Conservation (phyloP, 176 grass and related monocot genomes). For the Oryza brachyantha region DNA sequence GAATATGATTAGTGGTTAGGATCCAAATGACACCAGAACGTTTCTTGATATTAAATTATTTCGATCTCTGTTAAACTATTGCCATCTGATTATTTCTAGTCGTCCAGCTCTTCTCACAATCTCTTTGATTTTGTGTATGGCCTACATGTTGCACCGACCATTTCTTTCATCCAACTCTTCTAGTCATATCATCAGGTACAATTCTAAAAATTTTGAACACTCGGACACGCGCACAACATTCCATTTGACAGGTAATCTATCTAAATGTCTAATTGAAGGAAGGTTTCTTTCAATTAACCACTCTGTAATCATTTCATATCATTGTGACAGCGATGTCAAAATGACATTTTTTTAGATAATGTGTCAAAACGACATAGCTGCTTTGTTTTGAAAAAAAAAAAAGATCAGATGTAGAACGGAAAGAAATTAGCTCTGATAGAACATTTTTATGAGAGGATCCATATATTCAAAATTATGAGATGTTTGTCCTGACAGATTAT, state of each 20-base stretch:
- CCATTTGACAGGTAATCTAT: neutral
- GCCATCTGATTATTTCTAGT: neutral
- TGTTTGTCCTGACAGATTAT: neutral
- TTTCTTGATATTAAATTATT: neutral
- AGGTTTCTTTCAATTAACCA: neutral
- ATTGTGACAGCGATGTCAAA: neutral
- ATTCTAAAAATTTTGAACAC: neutral
- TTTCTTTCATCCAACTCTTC: neutral
- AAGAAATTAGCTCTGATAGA: neutral
- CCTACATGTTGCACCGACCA: constrained; percentile 7
- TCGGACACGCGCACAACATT: neutral
- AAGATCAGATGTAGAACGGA: neutral
- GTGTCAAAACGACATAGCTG: neutral
- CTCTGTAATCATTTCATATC: neutral
- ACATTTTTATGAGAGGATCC: neutral
- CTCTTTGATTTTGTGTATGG: constrained; percentile 21
- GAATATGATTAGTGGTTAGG: neutral
- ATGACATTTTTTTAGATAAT: no score
- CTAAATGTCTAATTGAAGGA: neutral
- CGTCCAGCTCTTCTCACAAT: neutral
- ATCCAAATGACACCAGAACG: neutral
- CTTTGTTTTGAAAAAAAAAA: neutral
- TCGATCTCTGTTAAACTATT: neutral
- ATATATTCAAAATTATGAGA: neutral
- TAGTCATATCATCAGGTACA: neutral